Conservation (phyloP, 169 alveolate genomes). For the Pseudocohnilembus persalinus region DNA sequence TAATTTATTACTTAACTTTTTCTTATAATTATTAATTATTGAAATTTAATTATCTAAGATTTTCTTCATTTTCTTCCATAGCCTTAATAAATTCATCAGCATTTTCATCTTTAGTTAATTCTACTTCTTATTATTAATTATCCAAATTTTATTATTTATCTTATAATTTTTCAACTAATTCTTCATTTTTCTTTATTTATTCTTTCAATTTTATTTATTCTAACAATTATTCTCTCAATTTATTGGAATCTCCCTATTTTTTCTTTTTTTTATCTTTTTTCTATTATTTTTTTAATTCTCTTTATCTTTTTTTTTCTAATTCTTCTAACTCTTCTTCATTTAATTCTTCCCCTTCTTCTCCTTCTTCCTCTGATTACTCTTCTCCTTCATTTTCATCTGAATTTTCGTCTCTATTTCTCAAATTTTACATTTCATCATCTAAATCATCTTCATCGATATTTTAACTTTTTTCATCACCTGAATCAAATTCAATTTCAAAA, state of each 20-base stretch:
- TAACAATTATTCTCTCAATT: neutral
- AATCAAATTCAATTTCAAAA: conserved; percentile 30
- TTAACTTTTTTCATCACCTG: conserved; percentile 21
- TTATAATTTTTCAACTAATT: too few relatives aligned
- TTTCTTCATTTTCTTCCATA: neutral
- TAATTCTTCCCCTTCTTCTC: conserved; percentile 15
- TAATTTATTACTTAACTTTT: neutral
- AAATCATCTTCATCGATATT: conserved; percentile 19
- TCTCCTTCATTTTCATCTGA: conserved; percentile 53
- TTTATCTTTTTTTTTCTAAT: neutral
- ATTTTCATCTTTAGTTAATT: neutral
- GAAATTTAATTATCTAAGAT: too few relatives aligned
- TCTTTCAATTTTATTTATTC: neutral
- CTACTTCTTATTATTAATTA: neutral
- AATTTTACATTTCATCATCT: conserved; percentile 32
- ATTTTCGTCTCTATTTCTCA: conserved; percentile 42
- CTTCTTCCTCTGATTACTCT: conserved; percentile 47
- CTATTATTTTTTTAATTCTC: neutral
- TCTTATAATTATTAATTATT: too few relatives aligned
- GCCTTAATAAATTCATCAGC: neutral
- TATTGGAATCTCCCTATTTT: neutral
- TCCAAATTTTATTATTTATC: neutral
- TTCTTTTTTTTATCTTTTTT: neutral
- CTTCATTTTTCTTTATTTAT: too few relatives aligned
- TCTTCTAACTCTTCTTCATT: neutral